Percentiles rank a stretch among this genome's conserved stretches.
These are phyloP conservation scores for Salisapilia sapeloensis DNA, from an alignment of 352 stramenopile species.

Conservation along the genomic window DNA sequence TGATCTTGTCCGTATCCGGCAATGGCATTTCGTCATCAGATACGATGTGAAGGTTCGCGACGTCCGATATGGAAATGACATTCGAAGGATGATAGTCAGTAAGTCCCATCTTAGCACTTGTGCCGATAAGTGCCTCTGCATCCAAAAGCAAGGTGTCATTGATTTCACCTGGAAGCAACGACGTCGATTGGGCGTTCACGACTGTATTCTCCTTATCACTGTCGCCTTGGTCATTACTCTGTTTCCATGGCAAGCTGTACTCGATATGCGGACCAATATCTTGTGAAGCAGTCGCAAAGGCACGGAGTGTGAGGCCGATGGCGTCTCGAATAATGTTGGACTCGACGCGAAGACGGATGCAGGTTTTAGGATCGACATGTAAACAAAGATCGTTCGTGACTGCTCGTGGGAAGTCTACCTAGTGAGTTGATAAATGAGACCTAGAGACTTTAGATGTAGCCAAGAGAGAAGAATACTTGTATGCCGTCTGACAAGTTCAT, in stretches of 20 bases:
- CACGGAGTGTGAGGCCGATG: constrained; percentile 62
- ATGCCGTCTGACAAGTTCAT: constrained; percentile 55
- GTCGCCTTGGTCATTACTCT: no score
- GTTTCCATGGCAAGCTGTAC: no score
- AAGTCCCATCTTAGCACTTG: constrained; percentile 47
- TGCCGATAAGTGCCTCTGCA: constrained; percentile 47
- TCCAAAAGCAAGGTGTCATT: constrained; percentile 43
- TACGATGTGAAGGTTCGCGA: no score
- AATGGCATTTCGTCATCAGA: no score
- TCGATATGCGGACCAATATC: no score
- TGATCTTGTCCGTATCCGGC: no score
- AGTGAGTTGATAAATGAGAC: constrained; percentile 1
- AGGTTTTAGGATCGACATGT: constrained; percentile 30
- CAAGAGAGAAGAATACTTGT: constrained; percentile 15
- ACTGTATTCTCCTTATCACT: no score
- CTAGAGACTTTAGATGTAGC: constrained; percentile 1
- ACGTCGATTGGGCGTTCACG: no score
- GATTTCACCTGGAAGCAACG: no score
- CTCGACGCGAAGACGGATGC: constrained; percentile 49
- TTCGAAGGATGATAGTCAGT: no score
- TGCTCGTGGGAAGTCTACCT: constrained; percentile 37
- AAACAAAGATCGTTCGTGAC: constrained; percentile 55
- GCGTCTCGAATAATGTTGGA: constrained; percentile 63
- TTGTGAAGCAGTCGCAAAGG: no score
- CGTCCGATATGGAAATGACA: no score